Percentiles rank a stretch among this genome's conserved stretches.
Conservation (phyloP, 139 green algal species). For the Picochlorum sp. region DNA sequence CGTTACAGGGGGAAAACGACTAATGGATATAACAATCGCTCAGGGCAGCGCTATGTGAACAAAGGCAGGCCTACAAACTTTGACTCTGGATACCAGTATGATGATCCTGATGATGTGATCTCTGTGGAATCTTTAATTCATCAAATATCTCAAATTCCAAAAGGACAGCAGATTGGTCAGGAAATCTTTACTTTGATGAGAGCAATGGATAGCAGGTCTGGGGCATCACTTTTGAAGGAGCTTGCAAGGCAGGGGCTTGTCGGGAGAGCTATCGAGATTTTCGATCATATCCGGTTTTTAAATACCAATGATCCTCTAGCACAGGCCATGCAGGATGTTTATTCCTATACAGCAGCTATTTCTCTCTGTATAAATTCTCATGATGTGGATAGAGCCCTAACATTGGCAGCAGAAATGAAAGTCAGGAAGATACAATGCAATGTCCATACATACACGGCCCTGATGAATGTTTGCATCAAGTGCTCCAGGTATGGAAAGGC, state of each 20-base stretch:
- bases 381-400: conserved; percentile 59
- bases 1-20: conserved; percentile 18
- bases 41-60: not conserved
- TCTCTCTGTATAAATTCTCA: conserved; percentile 64
- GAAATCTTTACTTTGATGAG: conserved; percentile 45
- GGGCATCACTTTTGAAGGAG: conserved; percentile 65
- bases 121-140: conserved; percentile 16
- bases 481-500: conserved; percentile 42
- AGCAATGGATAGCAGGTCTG: conserved; percentile 59
- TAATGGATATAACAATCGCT: not conserved
- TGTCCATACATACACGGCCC: conserved; percentile 75
- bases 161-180: conserved; percentile 33
- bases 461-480: conserved; percentile 88
- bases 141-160: conserved; percentile 2
- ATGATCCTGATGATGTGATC: conserved; percentile 18
- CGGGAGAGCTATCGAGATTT: conserved; percentile 58
- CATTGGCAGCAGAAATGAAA: conserved; percentile 61
- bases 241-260: conserved; percentile 42
- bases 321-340: conserved; percentile 59
- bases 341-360: conserved; percentile 73
- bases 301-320: conserved; percentile 31
- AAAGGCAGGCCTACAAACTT: not conserved
- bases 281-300: conserved; percentile 55
- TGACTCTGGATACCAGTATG: not conserved
- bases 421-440: conserved; percentile 51